phyloP scores from a whole-genome alignment of 2,329 filamentous ascomycete species.

The Fusarium brachygibbosum region DNA sequence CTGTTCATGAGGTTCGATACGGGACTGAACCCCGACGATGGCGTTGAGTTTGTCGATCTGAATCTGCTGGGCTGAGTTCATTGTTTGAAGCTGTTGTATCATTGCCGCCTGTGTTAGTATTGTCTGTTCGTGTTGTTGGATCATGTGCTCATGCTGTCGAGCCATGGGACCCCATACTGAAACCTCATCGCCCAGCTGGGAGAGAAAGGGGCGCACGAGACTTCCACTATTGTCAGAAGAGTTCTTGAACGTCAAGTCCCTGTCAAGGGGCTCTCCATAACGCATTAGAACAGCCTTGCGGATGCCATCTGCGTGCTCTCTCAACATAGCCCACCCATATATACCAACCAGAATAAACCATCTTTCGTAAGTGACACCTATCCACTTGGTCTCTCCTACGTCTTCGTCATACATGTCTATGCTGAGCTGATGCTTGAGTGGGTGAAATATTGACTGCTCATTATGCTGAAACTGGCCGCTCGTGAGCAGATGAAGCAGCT shows the following conservation, averaged over 20 bases:
- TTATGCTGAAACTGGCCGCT: neutral
- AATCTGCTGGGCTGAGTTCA: neutral
- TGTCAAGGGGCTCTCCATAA: neutral
- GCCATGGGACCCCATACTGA: neutral
- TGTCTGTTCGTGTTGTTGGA: neutral
- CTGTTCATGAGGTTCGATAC: neutral
- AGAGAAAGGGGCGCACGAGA: neutral
- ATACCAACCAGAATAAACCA: conserved; percentile 9
- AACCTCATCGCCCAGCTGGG: neutral
- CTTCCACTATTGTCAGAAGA: neutral
- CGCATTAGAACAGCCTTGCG: neutral
- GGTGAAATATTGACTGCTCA: neutral
- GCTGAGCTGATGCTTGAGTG: neutral
- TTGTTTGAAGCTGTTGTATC: neutral
- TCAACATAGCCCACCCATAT: neutral
- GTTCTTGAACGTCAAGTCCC: neutral
- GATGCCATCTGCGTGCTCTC: neutral
- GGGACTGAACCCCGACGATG: neutral
- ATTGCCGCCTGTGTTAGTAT: neutral
- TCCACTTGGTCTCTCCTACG: neutral
- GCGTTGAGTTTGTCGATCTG: neutral
- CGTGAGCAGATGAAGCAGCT: neutral
- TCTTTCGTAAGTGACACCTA: conserved; percentile 1
- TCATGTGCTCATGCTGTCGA: neutral
- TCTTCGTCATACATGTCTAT: neutral